Evolutionary conservation across 2,329 filamentous ascomycete genomes (phyloP).

Genomic region (Aschersonia sp.): DNA sequence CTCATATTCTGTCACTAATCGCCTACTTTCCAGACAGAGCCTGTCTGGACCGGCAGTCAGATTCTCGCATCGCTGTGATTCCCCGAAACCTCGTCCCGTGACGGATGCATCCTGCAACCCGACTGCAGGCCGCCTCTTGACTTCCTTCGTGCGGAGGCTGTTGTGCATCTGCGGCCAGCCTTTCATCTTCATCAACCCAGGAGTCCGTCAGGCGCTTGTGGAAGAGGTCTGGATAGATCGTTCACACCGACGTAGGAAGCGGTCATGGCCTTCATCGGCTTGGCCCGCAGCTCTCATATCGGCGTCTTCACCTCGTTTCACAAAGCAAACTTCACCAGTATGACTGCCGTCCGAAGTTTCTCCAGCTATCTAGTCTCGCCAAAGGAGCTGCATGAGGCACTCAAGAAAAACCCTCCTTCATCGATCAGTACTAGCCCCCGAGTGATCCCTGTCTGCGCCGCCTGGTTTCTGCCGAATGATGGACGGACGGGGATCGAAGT

Average conservation of each 20-base stretch:
- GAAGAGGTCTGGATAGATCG: not conserved
- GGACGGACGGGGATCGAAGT: constrained; percentile 65
- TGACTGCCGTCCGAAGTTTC: constrained; percentile 29
- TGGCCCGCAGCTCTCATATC: constrained; percentile 26
- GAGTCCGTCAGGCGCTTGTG: no score
- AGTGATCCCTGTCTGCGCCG: constrained; percentile 77
- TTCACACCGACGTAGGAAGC: not conserved
- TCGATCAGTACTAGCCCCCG: constrained; percentile 69
- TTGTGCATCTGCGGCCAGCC: not conserved
- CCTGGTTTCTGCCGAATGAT: constrained; percentile 96
- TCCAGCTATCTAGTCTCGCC: constrained; percentile 80
- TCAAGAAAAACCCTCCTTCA: constrained; percentile 68
- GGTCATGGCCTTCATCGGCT: constrained; percentile 27
- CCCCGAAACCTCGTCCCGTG: not conserved
- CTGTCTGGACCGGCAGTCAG: no score
- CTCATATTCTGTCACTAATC: no score
- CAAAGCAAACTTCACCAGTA: constrained; percentile 15
- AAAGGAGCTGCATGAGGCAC: constrained; percentile 62
- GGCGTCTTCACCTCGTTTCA: constrained; percentile 22
- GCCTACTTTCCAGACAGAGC: no score
- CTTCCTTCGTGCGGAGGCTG: not conserved
- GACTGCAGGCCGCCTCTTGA: not conserved
- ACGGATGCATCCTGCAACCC: not conserved
- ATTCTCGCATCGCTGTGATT: not conserved
- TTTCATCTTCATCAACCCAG: not conserved